phyloP scores from a whole-genome alignment of 192 early-diverging fungal genomes.

The Thamnidium elegans region DNA sequence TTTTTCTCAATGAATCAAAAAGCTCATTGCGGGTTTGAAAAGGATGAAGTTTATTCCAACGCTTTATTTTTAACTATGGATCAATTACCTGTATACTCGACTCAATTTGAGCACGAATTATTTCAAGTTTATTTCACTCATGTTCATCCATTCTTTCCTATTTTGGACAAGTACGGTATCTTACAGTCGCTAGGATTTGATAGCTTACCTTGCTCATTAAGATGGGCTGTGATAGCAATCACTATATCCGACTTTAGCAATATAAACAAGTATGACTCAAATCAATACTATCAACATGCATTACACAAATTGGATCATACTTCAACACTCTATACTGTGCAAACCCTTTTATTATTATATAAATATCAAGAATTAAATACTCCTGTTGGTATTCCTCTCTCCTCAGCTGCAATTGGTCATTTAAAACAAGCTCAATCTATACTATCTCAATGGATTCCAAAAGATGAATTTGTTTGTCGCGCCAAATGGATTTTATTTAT shows the following conservation, averaged over 20 bases:
- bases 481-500: conserved; percentile 13
- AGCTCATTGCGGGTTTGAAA: conserved; percentile 7
- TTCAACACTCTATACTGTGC: not conserved
- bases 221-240: not conserved
- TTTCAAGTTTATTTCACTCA: conserved; percentile 7
- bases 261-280: not conserved
- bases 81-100: conserved; percentile 7
- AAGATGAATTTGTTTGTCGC: conserved; percentile 1
- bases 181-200: not conserved
- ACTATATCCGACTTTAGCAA: not conserved
- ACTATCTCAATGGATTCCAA: not conserved
- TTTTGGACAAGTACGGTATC: conserved; percentile 5
- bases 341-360: conserved; percentile 13
- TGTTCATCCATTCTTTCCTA: conserved; percentile 11
- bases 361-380: conserved; percentile 20
- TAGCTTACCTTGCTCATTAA: not conserved
- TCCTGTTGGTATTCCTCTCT: conserved; percentile 2
- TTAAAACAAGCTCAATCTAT: not conserved
- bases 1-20: conserved; percentile 3
- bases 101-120: not conserved
- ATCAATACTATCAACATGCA: conserved; percentile 6
- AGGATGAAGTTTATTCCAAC: not conserved
- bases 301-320: not conserved
- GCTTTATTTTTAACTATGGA: not conserved
- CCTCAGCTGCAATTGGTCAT: not conserved